A percentile compares a stretch with the other conserved stretches of the same genome.
These are phyloP conservation scores for Ochetophila trinervis DNA, from an alignment of 306 rosid genomes.

Conservation along the genomic window DNA sequence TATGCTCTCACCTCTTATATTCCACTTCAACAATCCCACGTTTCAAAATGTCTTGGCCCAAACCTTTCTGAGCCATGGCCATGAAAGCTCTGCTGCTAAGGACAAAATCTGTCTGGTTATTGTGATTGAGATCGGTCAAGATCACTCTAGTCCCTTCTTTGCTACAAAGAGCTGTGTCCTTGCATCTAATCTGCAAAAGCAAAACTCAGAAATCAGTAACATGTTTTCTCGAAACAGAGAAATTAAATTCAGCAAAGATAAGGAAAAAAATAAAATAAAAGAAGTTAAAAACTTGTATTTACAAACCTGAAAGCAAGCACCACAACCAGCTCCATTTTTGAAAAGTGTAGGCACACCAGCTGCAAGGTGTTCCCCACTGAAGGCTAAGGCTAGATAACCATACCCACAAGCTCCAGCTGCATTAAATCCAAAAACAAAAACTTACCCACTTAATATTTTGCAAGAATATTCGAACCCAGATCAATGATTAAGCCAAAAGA, in stretches of 20 bases:
- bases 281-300: background rate
- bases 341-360: conserved; percentile 64
- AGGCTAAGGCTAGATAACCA: conserved; percentile 54
- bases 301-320: conserved; percentile 78
- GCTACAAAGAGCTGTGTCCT: conserved; percentile 44
- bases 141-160: conserved; percentile 56
- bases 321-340: conserved; percentile 81
- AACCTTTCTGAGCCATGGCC: conserved; percentile 62
- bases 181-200: conserved; percentile 73
- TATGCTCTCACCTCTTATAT: conserved; percentile 58
- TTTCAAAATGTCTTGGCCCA: conserved; percentile 39
- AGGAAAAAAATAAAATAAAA: too few relatives aligned
- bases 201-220: background rate
- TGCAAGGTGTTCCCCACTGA: conserved; percentile 55
- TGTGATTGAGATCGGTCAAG: conserved; percentile 61
- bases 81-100: conserved; percentile 66
- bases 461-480: conserved; percentile 1
- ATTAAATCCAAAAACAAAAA: conserved; percentile 22
- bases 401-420: conserved; percentile 95
- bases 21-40: conserved; percentile 73
- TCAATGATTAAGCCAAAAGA: background rate
- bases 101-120: conserved; percentile 63
- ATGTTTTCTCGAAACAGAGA: background rate
- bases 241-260: background rate
- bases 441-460: conserved; percentile 14